These are phyloP conservation scores for Hericium coralloides DNA, from an alignment of 768 basidiomycete species.

Conservation along the genomic window DNA sequence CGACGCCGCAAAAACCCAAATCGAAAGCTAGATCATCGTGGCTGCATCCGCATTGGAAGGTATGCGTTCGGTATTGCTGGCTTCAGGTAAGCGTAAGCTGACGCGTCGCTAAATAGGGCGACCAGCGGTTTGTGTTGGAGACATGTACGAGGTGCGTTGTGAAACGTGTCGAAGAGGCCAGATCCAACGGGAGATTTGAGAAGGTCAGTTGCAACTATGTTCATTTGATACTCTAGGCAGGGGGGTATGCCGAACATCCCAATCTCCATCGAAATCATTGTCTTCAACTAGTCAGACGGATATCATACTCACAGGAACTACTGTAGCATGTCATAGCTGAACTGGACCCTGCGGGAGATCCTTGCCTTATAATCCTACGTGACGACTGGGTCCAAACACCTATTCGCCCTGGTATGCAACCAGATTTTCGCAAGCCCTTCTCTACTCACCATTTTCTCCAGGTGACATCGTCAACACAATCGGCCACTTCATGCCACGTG, in stretches of 20 bases:
- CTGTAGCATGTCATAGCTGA: constrained; percentile 44
- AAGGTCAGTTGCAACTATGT: constrained; percentile 8
- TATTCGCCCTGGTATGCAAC: constrained; percentile 42
- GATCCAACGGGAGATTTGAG: constrained; percentile 1
- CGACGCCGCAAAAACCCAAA: constrained; percentile 10
- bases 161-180: not conserved
- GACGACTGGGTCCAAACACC: constrained; percentile 75
- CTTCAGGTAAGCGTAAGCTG: too few species aligned
- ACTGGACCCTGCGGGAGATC: constrained; percentile 29
- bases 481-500: constrained; percentile 30
- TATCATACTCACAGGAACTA: too few species aligned
- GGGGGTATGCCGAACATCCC: too few species aligned
- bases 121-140: not conserved
- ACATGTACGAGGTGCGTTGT: constrained; percentile 7
- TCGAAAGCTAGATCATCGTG: not conserved
- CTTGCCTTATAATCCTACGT: constrained; percentile 46
- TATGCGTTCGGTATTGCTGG: not conserved
- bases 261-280: too few species aligned
- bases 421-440: not conserved
- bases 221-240: too few species aligned
- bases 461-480: constrained; percentile 81
- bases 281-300: too few species aligned
- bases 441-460: constrained; percentile 17
- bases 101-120: too few species aligned
- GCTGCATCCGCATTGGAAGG: not conserved